Percentiles rank a stretch among this genome's conserved stretches.
These are phyloP conservation scores for Zoysia japonica DNA, from an alignment of 176 grass and related monocot genomes.

Conservation along the genomic window DNA sequence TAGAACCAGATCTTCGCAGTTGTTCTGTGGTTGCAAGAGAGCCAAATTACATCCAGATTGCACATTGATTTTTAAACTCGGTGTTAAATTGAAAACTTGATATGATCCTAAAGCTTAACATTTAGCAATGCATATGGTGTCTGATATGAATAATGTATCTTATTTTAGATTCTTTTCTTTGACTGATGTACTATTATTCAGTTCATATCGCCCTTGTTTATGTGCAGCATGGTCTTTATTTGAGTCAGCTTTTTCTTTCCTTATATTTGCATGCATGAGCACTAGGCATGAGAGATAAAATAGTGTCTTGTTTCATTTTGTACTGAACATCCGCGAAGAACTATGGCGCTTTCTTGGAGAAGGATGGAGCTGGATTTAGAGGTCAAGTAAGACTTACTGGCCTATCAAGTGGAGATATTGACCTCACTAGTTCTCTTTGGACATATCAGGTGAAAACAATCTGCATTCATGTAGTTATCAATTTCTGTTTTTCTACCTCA, in stretches of 20 bases:
- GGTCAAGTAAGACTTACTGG: constrained; percentile 87
- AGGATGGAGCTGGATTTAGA: constrained; percentile 96
- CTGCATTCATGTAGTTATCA: neutral
- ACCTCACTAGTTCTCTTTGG: constrained; percentile 77
- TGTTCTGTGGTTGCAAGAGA: neutral
- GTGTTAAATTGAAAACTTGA: neutral
- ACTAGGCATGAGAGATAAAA: constrained; percentile 20
- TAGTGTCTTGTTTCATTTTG: constrained; percentile 10
- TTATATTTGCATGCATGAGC: constrained; percentile 32
- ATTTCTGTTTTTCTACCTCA: neutral
- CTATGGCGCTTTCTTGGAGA: constrained; percentile 98
- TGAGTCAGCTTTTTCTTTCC: neutral
- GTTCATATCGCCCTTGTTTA: neutral
- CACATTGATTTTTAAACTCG: neutral
- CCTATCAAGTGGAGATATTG: constrained; percentile 68
- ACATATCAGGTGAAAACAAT: constrained; percentile 75
- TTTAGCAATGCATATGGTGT: neutral
- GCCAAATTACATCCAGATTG: neutral
- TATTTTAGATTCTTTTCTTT: neutral
- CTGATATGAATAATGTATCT: neutral
- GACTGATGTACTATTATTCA: neutral
- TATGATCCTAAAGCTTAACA: neutral
- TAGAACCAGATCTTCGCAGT: neutral
- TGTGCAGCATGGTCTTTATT: constrained; percentile 14
- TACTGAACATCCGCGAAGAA: constrained; percentile 57